phyloP scores from a whole-genome alignment of 352 stramenopile species.

The Globisporangium spiculum region DNA sequence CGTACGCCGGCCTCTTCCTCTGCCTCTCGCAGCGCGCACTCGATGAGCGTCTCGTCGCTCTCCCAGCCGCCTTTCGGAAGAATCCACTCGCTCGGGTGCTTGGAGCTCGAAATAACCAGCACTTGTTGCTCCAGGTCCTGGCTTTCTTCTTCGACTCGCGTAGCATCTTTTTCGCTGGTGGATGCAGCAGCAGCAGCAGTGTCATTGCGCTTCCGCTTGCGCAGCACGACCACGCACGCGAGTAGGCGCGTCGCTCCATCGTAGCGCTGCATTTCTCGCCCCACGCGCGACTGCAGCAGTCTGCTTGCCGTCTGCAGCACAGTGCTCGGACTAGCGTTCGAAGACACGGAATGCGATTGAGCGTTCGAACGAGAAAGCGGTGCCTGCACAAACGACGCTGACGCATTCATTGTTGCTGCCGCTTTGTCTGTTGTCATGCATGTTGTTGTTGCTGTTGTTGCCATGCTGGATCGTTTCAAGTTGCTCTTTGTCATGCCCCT shows the following conservation, averaged over 20 bases:
- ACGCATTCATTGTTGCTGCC: background rate
- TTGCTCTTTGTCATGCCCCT: slow-evolving; percentile 4
- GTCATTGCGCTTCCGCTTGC: background rate
- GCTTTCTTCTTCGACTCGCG: background rate
- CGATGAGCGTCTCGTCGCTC: slow-evolving; percentile 88
- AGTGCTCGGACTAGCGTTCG: background rate
- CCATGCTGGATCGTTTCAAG: background rate
- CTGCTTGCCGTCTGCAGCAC: slow-evolving; percentile 11
- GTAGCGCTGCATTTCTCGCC: slow-evolving; percentile 67
- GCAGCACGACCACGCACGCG: slow-evolving; percentile 45
- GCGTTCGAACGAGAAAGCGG: background rate
- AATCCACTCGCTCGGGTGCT: slow-evolving; percentile 89
- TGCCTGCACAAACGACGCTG: background rate
- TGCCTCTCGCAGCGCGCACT: slow-evolving; percentile 90
- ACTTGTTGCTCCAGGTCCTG: slow-evolving; percentile 18
- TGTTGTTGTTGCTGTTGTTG: background rate
- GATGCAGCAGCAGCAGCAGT: background rate
- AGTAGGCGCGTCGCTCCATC: slow-evolving; percentile 55
- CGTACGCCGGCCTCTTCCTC: slow-evolving; percentile 92
- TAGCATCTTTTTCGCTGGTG: background rate
- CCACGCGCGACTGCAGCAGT: slow-evolving; percentile 49
- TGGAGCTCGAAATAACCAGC: slow-evolving; percentile 90
- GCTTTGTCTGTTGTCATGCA: slow-evolving; percentile 2
- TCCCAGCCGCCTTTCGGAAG: slow-evolving; percentile 98
- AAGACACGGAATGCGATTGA: background rate